phyloP scores from a whole-genome alignment of 345 rosid species.

The Cardiospermum halicacabum region DNA sequence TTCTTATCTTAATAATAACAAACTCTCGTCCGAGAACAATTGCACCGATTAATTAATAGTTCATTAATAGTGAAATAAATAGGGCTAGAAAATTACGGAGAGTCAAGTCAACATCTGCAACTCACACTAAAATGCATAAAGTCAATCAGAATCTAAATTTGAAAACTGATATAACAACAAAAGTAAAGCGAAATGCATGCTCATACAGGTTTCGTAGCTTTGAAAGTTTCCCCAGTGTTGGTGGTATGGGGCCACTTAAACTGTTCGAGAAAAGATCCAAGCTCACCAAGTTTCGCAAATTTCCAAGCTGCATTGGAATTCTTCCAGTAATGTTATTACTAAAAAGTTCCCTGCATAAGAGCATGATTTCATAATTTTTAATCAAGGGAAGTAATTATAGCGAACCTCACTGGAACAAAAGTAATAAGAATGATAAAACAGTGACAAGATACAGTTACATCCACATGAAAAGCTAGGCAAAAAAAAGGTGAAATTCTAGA shows the following conservation, averaged over 20 bases:
- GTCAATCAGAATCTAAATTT: neutral
- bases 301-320: slow-evolving; percentile 81
- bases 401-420: neutral
- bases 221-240: slow-evolving; percentile 48
- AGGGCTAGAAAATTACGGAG: neutral
- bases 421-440: neutral
- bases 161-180: slow-evolving; percentile 8
- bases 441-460: neutral
- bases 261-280: slow-evolving; percentile 89
- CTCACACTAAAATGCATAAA: neutral
- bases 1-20: neutral
- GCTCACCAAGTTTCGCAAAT: slow-evolving; percentile 78
- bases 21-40: neutral
- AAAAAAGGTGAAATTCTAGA: neutral
- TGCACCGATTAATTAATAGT: neutral
- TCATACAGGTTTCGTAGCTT: slow-evolving; percentile 74
- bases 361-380: slow-evolving; percentile 9
- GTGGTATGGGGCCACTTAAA: slow-evolving; percentile 55
- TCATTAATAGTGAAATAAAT: neutral
- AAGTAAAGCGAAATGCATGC: slow-evolving; percentile 7
- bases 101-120: neutral
- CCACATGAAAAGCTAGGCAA: neutral
- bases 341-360: slow-evolving; percentile 69
- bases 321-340: slow-evolving; percentile 63
- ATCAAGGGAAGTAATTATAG: neutral